phyloP scores from a whole-genome alignment of 805 yeast species.

The Jamesozyma gamospora region DNA sequence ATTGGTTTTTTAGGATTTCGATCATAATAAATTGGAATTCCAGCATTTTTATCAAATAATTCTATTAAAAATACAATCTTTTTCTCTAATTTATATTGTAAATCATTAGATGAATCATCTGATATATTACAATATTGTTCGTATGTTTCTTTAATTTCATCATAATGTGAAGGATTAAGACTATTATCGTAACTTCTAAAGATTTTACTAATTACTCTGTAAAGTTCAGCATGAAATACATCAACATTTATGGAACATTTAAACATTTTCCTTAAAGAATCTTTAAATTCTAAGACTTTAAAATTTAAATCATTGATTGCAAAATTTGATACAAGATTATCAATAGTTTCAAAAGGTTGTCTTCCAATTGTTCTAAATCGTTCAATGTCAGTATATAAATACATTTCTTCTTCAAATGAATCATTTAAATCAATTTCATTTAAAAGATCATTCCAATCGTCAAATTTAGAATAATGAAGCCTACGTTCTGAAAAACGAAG shows the following conservation, averaged over 20 bases:
- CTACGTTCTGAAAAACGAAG: too few relatives aligned
- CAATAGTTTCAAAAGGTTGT: neutral
- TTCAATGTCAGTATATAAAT: neutral
- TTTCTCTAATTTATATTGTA: too few relatives aligned
- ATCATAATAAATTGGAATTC: too few relatives aligned
- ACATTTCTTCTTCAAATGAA: neutral
- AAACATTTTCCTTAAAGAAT: neutral
- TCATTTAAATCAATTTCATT: conserved; percentile 2
- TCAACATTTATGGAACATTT: neutral
- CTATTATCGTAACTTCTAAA: neutral
- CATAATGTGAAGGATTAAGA: too few relatives aligned
- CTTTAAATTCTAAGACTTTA: neutral
- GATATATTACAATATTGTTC: too few relatives aligned
- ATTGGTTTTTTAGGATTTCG: neutral
- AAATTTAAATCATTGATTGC: neutral
- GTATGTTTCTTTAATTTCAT: too few relatives aligned
- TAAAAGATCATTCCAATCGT: conserved; percentile 1
- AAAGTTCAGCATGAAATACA: neutral
- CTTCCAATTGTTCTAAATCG: neutral
- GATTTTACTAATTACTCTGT: neutral
- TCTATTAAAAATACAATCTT: too few relatives aligned
- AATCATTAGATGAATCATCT: too few relatives aligned
- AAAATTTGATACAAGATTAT: neutral
- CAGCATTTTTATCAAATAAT: too few relatives aligned
- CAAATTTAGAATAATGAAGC: too few relatives aligned